Evolutionary conservation across 805 yeast species (phyloP), one percentile per base, ranked within the genome.

Genomic region (Jamesozyma hellenica): DNA sequence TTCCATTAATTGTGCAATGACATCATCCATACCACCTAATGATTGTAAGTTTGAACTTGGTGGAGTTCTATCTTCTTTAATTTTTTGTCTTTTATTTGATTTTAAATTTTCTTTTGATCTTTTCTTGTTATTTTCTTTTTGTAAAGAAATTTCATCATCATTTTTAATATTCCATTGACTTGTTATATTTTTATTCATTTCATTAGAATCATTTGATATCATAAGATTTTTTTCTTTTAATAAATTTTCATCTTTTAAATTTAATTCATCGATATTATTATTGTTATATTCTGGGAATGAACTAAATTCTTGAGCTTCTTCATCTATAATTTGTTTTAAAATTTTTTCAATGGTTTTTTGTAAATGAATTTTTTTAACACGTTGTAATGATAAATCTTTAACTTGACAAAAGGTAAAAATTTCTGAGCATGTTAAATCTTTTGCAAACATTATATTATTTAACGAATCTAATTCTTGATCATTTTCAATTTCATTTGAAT

Each of bases 1-100:
- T 59, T 92, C 97, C 80, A 84, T 77, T 16, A 92, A 67, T 58
- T 88, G 92, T 4, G 84, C 73, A 18, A 88, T 77, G n/a, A 88
- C 78, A 40, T 73, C 77, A 47, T 82, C 94, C 63, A 92, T 75
- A 2, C 98, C 98, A 21, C 98, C 98, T 12, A 92, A 64, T 26
- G 86, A 77, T 4, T 82, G 68, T 23, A 92, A 64, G 3, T 79
- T 75, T 1, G 78, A 61, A 2, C 72, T 63, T 16, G 95, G 94
- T 28, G 87, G 83, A 12, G 79, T 64, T 63, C 83, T 73, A 52
- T 78, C 81, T 28, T 52, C 58, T 44, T 71, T 71, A 42, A 61
- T 60, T 51, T 70, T 67, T 41, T 63, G 70, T 47, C 69, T 58
- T 45, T 70, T 68, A 1, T 56, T 55, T 34, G 44, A 64, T 23